These are phyloP conservation scores for Pichia phayaonensis DNA, from an alignment of 805 yeast genomes.

Conservation along the genomic window DNA sequence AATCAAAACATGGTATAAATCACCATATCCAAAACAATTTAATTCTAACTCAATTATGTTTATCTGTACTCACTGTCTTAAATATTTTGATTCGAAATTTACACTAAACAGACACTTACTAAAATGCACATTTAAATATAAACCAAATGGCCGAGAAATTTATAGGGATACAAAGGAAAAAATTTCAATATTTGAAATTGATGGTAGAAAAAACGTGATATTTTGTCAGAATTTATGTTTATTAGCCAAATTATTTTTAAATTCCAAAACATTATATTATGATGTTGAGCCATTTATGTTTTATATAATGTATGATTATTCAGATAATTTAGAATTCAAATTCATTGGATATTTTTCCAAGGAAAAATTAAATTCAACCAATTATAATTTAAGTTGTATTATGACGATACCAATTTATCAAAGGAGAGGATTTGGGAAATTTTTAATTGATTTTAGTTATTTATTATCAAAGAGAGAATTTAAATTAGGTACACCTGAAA, in stretches of 20 bases:
- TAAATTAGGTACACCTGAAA: conserved; percentile 88
- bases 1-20: conserved; percentile 85
- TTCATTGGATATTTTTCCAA: conserved; percentile 94
- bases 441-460: conserved; percentile 85
- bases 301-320: conserved; percentile 72
- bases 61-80: conserved; percentile 79
- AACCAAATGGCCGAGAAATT: conserved; percentile 90
- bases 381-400: conserved; percentile 84
- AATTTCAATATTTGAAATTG: conserved; percentile 82
- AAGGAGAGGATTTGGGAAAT: conserved; percentile 81
- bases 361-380: conserved; percentile 67
- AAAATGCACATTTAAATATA: conserved; percentile 57
- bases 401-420: conserved; percentile 84
- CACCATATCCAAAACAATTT: conserved; percentile 89
- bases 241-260: conserved; percentile 79
- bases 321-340: conserved; percentile 43
- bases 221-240: conserved; percentile 89
- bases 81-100: conserved; percentile 66
- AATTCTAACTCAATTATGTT: conserved; percentile 54
- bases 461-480: conserved; percentile 66
- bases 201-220: conserved; percentile 73
- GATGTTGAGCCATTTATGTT: conserved; percentile 95
- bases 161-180: conserved; percentile 56
- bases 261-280: conserved; percentile 85
- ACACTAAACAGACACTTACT: conserved; percentile 61